Conservation (phyloP, 345 rosid genomes). For the Gossypium sturtianum region DNA sequence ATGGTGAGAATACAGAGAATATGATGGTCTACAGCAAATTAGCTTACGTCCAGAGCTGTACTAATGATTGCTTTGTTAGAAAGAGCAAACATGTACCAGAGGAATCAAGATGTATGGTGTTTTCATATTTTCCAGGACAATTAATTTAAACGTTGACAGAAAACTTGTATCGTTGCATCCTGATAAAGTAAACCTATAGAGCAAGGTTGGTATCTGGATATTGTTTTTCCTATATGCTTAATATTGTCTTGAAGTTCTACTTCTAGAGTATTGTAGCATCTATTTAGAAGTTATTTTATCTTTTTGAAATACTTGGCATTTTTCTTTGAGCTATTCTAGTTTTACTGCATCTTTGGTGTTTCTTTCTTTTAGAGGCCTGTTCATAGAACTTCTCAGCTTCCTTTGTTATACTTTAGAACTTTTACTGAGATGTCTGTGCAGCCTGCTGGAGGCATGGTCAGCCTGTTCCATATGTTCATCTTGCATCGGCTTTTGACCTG, state of each 20-base stretch:
- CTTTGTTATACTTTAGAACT: neutral
- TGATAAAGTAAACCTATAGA: slow-evolving; percentile 54
- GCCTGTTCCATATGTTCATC: slow-evolving; percentile 71
- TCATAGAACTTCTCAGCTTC: neutral
- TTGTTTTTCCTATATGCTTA: neutral
- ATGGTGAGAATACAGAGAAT: slow-evolving; percentile 23
- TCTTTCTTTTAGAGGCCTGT: neutral
- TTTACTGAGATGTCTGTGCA: slow-evolving; percentile 24
- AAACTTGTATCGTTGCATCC: slow-evolving; percentile 44
- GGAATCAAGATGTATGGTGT: slow-evolving; percentile 20
- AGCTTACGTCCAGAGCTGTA: slow-evolving; percentile 17
- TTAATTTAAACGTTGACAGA: slow-evolving; percentile 23
- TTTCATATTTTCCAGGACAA: slow-evolving; percentile 25
- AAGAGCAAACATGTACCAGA: slow-evolving; percentile 21
- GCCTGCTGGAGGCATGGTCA: slow-evolving; percentile 79
- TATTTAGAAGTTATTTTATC: neutral
- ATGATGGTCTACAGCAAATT: slow-evolving; percentile 23
- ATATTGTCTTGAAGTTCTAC: neutral
- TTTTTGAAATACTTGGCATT: neutral
- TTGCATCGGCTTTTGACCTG: slow-evolving; percentile 75
- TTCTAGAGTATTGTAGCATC: neutral
- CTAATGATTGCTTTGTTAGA: slow-evolving; percentile 27
- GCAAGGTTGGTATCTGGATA: slow-evolving; percentile 47
- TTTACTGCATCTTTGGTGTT: neutral
- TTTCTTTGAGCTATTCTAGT: neutral